Evolutionary conservation across 371 early-diverging fungal genomes (phyloP).

Genomic region (Fennellomyces sp.): DNA sequence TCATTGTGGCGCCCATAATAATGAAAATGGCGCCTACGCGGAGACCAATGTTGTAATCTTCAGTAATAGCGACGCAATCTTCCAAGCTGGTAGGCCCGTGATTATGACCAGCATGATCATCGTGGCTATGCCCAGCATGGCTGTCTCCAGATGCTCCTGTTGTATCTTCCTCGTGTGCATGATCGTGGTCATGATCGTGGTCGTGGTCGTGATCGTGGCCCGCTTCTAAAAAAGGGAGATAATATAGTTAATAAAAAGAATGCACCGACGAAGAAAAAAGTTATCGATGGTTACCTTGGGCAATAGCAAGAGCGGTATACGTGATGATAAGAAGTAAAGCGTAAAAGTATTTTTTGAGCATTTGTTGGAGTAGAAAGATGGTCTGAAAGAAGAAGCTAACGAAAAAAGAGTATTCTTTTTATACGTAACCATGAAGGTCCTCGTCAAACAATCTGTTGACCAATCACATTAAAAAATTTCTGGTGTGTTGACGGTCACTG

Average conservation of each 20-base stretch:
- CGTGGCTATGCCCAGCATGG: slow-evolving; percentile 9
- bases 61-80: slow-evolving; percentile 26
- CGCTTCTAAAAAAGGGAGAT: not conserved
- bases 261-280: not conserved
- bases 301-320: not conserved
- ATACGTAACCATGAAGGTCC: slow-evolving; percentile 5
- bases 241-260: not conserved
- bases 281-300: slow-evolving; percentile 14
- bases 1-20: slow-evolving; percentile 17
- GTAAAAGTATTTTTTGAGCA: not conserved
- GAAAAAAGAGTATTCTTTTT: not conserved
- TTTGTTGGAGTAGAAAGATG: not conserved
- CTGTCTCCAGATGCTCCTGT: not conserved
- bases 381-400: not conserved
- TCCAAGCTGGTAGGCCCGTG: slow-evolving; percentile 26
- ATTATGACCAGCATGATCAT: slow-evolving; percentile 5
- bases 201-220: slow-evolving; percentile 8
- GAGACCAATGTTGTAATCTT: slow-evolving; percentile 35
- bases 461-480: slow-evolving; percentile 14
- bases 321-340: not conserved
- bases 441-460: not conserved
- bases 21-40: slow-evolving; percentile 37
- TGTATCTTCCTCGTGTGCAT: slow-evolving; percentile 2
- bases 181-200: slow-evolving; percentile 8
- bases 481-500: slow-evolving; percentile 6